These are phyloP conservation scores for Pyronema omphalodes DNA, from an alignment of 495 filamentous ascomycete species.

Conservation along the genomic window DNA sequence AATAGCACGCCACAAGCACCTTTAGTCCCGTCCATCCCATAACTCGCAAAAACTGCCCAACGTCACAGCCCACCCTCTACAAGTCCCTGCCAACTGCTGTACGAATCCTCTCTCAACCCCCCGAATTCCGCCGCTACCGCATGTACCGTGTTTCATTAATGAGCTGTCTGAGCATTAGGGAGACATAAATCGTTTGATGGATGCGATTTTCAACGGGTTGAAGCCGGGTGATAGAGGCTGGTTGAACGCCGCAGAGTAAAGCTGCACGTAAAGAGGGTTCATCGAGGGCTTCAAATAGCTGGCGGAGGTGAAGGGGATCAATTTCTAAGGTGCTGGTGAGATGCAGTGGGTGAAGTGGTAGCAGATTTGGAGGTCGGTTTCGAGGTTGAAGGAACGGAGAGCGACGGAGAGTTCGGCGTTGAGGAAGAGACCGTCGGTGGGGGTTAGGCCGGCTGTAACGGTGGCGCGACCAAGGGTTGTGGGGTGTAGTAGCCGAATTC, in stretches of 20 bases:
- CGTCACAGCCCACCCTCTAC: slow-evolving; percentile 60
- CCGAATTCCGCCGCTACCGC: slow-evolving; percentile 50
- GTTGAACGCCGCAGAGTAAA: slow-evolving; percentile 49
- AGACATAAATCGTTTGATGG: slow-evolving; percentile 62
- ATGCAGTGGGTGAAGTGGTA: slow-evolving; percentile 62
- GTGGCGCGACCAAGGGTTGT: slow-evolving; percentile 53
- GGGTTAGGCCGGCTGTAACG: slow-evolving; percentile 53
- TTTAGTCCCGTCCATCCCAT: slow-evolving; percentile 62
- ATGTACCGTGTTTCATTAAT: slow-evolving; percentile 59
- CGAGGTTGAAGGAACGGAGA: slow-evolving; percentile 59
- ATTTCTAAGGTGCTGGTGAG: slow-evolving; percentile 33
- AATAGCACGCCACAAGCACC: slow-evolving; percentile 60
- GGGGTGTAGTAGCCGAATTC: slow-evolving; percentile 36
- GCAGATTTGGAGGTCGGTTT: slow-evolving; percentile 68
- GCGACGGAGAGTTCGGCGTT: slow-evolving; percentile 50
- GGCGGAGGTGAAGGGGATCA: slow-evolving; percentile 56
- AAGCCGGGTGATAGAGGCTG: slow-evolving; percentile 54
- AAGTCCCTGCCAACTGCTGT: slow-evolving; percentile 55
- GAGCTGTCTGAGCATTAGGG: slow-evolving; percentile 62
- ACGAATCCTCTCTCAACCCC: slow-evolving; percentile 48
- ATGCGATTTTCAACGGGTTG: slow-evolving; percentile 26
- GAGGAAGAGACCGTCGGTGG: slow-evolving; percentile 61
- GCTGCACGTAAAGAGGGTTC: slow-evolving; percentile 54
- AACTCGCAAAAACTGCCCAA: slow-evolving; percentile 58
- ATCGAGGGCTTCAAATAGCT: slow-evolving; percentile 49